Evolutionary conservation across 192 early-diverging fungal genomes (phyloP), one percentile per base, ranked within the genome.

Genomic region (Dispira simplex): DNA sequence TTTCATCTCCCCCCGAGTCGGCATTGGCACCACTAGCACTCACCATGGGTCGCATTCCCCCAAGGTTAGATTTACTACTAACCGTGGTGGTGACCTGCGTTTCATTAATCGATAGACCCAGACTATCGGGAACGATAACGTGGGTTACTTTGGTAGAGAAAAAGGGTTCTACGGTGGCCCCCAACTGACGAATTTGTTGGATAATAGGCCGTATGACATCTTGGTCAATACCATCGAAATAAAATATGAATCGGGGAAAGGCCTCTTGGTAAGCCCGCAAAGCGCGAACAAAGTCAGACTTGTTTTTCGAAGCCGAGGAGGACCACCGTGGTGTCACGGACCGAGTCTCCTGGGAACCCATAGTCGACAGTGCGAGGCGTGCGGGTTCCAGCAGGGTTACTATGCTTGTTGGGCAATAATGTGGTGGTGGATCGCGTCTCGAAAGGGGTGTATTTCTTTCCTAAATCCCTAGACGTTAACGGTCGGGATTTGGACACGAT

Each of bases 121-220:
- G 54, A 27, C 14, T 23, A 11, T 56, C 63, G 10, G 67, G 67
- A 0, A 77, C 71, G 23, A 77, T 70, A 11, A 77, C 76, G 43
- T 77, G 76, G 11, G 76, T 77, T 9, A 77, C 76, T 0, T 70
- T 66, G 16, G 73, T 69, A 5, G 76, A 77, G 48, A 77, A 77
- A 52, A 77, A 77, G 16, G 73, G 70, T 71, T 77, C 76, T 32
- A 74, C 64, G n/a, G 62, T 46, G 32, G 46, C 63, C 8, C 63
- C 46, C 13, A 64, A 16, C 46, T 18, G 21, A 12, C 32, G 63
- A 32, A 64, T 64, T 39, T 64, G 63, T 13, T 27, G 63, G 26
- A 52, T 16, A 26, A 48, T 68, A 18, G 69, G 66, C 53, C 67
- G 73, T 14, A 65, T 64, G 0, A 67, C 69, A 51, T 23, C n/a